Base-by-base conservation (phyloP, 805 yeast species). In the Teunomyces cretensis region DNA sequence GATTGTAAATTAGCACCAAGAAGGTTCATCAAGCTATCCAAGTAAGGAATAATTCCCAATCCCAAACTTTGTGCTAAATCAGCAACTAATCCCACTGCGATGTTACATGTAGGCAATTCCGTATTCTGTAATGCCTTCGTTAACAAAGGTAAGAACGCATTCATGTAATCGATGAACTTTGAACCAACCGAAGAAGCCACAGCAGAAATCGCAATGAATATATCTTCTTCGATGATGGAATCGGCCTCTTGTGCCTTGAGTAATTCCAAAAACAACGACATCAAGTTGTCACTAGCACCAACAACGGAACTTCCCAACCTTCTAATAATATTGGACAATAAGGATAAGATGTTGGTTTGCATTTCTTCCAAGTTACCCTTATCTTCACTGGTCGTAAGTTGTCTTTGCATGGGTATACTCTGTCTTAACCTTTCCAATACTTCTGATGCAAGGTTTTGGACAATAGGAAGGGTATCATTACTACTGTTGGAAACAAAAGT, bases 41-140 rank as follows among this genome's bases (percentile, higher is more conserved):
- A 81, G 63, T 88, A 92, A 44, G 86, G 88, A 47, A 78, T 76
- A 53, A 91, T 81, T 22, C 75, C 75, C 17, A 74, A 77, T 27
- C 95, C 96, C 43, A 94, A 75, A 0, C 97, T 88, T 60, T 90
- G 96, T 8, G 95, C 80, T 54, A 92, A 84, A 68, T 94, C 99
- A 14, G 97, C 97, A 47, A 94, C 90, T 41, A 94, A 78, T 3
- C 99, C 98, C 46, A 94, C 90, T 2, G 98, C 96, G 4, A 96
- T 88, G 51, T 80, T 80, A 58, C 96, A 86, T 9, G 88, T 83
- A 31, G 91, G 86, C 4, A 89, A 82, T 31, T 88, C 96, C 7
- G 86, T 81, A 65, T 90, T 91, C 55, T 81, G 79, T 49, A 94
- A 74, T 0, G 96, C 96, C 49, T 77, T 76, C 13, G 83, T 81